Base-by-base conservation (phyloP, 495 filamentous ascomycete genomes). In the Bathelium albidoporum region DNA sequence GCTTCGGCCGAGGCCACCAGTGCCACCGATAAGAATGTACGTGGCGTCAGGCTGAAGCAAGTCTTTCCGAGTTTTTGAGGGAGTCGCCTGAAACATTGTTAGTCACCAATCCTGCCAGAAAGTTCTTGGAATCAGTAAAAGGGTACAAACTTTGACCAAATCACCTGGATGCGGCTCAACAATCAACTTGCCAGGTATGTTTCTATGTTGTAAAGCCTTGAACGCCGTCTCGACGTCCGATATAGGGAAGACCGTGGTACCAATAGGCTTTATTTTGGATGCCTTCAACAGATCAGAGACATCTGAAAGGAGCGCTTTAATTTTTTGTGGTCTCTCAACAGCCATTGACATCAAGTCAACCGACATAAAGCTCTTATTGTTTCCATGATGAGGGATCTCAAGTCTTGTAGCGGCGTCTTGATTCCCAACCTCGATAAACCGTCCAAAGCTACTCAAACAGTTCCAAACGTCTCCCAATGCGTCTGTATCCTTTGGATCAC, bases 111-210 rank as follows among this genome's bases (percentile, higher is more conserved):
- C 34, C 34, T 14, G 14, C 14, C 5, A 39, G 14, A 39, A 5
- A 14, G 14, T 5, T 39, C 5, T 39, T 5, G 5, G 34, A 39
- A 39, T 14, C 5, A 39, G 14, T 39, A 39, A 14, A 39, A 39
- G 34, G 14, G 20, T 49, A 49, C 44, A 20, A 18, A 49, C 44
- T n/a, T 49, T 49, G 11, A 69, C 67, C 1, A 64, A 24, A 26
- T 59, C 55, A 24, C 73, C 64, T 11, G 63, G 61, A n/a, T 68
- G 62, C 0, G 75, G 74, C 20, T 76, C 72, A 14, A 88, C 70
- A 14, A 87, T 78, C 10, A 84, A 65, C 69, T 88, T 88, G 2
- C 86, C 85, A 18, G 78, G 69, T 2, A 78, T 69, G 36, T 79
- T 80, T 32, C 81, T 82, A n/a, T 73, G 69, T 65, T 87, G 84